Evolutionary conservation across 2,329 filamentous ascomycete genomes (phyloP).

Genomic region (Penicillium italicum): DNA sequence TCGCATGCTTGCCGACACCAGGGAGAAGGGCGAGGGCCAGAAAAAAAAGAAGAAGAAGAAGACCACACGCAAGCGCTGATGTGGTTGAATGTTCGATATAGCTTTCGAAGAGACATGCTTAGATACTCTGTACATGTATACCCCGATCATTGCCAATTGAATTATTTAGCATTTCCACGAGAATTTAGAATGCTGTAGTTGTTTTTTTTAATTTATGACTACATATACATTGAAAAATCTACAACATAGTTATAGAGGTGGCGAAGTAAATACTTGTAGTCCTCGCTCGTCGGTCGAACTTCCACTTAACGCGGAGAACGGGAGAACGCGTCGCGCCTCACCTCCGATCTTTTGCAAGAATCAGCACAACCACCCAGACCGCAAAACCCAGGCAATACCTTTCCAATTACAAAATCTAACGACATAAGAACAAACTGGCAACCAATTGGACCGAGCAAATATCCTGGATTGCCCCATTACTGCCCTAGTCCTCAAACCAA

Average conservation of each 20-base stretch:
- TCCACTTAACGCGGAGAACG: constrained; percentile 32
- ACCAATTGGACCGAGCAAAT: neutral
- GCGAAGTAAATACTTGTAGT: neutral
- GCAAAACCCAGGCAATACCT: neutral
- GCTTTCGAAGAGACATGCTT: constrained; percentile 1
- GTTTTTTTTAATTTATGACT: too few species aligned
- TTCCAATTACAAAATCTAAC: neutral
- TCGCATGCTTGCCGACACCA: constrained; percentile 33
- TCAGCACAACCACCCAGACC: neutral
- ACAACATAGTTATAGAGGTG: neutral
- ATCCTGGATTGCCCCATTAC: neutral
- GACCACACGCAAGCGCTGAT: constrained; percentile 40
- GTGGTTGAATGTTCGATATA: constrained; percentile 3
- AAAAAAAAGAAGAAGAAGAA: constrained; percentile 50
- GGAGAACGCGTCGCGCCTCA: constrained; percentile 31
- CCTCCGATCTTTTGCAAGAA: constrained; percentile 4
- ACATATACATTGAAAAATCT: neutral
- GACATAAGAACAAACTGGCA: neutral
- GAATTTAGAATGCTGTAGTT: neutral
- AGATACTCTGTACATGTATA: constrained; percentile 23
- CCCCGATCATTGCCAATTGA: constrained; percentile 21
- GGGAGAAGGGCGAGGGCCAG: constrained; percentile 33
- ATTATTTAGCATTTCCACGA: constrained; percentile 6
- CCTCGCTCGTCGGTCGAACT: neutral
- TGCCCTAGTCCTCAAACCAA: neutral